Evolutionary conservation across 2,329 filamentous ascomycete genomes (phyloP).

Genomic region (Peltaster fructicola): DNA sequence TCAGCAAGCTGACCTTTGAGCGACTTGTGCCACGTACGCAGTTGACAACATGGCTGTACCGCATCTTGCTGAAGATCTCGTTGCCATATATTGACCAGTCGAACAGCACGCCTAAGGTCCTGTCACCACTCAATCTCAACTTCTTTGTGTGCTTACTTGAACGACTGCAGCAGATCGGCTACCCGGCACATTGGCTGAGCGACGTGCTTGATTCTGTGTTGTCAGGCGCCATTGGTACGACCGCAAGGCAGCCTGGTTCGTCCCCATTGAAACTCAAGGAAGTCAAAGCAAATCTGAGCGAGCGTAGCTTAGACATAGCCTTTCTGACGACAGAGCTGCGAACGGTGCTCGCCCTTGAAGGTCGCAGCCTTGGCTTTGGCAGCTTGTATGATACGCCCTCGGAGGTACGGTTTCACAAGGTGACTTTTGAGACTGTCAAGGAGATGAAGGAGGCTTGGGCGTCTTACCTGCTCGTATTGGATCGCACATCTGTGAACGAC

Average conservation of each 20-base stretch:
- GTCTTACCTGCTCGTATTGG: too few relatives aligned
- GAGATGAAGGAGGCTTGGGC: too few relatives aligned
- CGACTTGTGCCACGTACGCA: constrained; percentile 2
- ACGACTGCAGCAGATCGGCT: constrained; percentile 6
- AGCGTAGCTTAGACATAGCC: too few relatives aligned
- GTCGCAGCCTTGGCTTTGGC: too few relatives aligned
- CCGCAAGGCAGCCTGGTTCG: constrained; percentile 5
- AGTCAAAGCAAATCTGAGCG: constrained; percentile 2
- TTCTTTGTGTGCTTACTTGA: constrained; percentile 4
- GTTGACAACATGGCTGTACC: constrained; percentile 4
- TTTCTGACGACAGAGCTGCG: too few relatives aligned
- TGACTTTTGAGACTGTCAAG: too few relatives aligned
- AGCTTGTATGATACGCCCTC: too few relatives aligned
- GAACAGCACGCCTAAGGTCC: constrained; percentile 3
- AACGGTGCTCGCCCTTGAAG: too few relatives aligned
- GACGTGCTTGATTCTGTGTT: constrained; percentile 3
- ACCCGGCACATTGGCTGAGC: constrained; percentile 6
- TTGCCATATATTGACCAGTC: too few relatives aligned
- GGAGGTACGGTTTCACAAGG: too few relatives aligned
- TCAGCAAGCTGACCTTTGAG: not conserved
- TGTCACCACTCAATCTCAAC: constrained; percentile 8
- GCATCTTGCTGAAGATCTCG: constrained; percentile 5
- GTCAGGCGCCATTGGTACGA: constrained; percentile 4
- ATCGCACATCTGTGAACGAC: too few relatives aligned
- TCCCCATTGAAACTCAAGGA: constrained; percentile 5